phyloP scores from a whole-genome alignment of 179 eudicot species.

The Vitellaria paradoxa region DNA sequence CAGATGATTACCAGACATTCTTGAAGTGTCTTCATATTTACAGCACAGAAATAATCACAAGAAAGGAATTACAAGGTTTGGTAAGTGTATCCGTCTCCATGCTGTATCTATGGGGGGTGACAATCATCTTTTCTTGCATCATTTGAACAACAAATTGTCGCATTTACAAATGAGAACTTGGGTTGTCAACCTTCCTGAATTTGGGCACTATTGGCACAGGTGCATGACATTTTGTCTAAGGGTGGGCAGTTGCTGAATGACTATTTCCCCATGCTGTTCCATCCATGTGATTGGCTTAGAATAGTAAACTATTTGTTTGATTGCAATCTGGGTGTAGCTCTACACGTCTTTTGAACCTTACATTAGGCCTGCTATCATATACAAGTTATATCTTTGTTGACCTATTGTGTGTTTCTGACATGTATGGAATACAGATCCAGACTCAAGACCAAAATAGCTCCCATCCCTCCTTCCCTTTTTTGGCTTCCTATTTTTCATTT shows the following conservation, averaged over 20 bases:
- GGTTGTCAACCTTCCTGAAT: not conserved
- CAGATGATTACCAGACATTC: conserved; percentile 84
- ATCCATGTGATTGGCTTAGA: not conserved
- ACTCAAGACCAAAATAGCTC: not conserved
- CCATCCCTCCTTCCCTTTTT: not conserved
- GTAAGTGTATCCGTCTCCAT: conserved; percentile 36
- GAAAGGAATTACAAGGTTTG: conserved; percentile 75
- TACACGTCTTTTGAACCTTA: not conserved
- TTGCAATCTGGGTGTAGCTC: not conserved
- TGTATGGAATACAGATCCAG: not conserved
- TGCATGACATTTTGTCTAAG: not conserved
- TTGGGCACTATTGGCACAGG: not conserved
- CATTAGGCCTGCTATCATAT: not conserved
- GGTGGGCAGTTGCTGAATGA: not conserved
- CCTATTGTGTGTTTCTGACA: not conserved
- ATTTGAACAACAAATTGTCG: not conserved
- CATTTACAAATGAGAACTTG: not conserved
- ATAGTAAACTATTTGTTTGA: not conserved
- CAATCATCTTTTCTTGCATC: not conserved
- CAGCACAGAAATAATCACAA: conserved; percentile 85
- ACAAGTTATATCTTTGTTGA: not conserved
- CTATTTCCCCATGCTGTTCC: not conserved
- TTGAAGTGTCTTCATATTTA: conserved; percentile 92
- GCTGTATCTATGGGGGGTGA: not conserved
- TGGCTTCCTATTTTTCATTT: not conserved